Evolutionary conservation across 2,329 filamentous ascomycete genomes (phyloP).

Genomic region (Pyrenophora seminiperda): DNA sequence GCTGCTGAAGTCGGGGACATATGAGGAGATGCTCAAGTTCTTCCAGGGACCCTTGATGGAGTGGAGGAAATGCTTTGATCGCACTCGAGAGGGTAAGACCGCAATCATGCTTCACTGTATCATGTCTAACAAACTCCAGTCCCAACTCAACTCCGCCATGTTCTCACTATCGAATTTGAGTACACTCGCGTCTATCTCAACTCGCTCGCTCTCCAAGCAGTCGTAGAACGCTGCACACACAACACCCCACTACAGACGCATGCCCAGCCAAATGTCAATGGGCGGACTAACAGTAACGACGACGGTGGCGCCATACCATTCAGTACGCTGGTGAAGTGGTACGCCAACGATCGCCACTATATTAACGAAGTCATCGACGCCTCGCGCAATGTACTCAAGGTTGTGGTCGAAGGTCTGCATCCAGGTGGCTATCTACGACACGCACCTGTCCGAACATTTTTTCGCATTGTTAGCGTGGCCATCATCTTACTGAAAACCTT

Average conservation of each 20-base stretch:
- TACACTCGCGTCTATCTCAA: constrained; percentile 95
- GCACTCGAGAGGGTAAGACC: constrained; percentile 60
- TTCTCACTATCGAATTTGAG: constrained; percentile 92
- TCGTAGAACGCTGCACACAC: constrained; percentile 88
- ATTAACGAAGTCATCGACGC: constrained; percentile 76
- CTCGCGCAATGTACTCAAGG: constrained; percentile 74
- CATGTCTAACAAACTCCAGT: constrained; percentile 49
- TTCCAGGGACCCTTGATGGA: constrained; percentile 78
- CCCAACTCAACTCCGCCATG: constrained; percentile 66
- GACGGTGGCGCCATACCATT: constrained; percentile 54
- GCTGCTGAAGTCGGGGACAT: constrained; percentile 83
- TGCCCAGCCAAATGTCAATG: constrained; percentile 34
- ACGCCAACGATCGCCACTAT: constrained; percentile 65
- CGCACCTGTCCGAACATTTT: constrained; percentile 81
- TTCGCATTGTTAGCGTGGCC: constrained; percentile 82
- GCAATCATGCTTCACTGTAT: neutral
- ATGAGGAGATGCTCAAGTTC: constrained; percentile 78
- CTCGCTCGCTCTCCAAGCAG: constrained; percentile 89
- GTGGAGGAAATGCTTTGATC: constrained; percentile 83
- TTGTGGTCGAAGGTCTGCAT: constrained; percentile 76
- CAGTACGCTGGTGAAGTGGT: constrained; percentile 54
- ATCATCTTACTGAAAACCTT: constrained; percentile 88
- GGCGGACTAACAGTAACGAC: constrained; percentile 28
- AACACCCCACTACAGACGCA: constrained; percentile 59
- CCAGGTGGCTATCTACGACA: constrained; percentile 79